Evolutionary conservation across 345 rosid species (phyloP), one percentile per base, ranked within the genome.

Genomic region (Barbarea vulgaris): DNA sequence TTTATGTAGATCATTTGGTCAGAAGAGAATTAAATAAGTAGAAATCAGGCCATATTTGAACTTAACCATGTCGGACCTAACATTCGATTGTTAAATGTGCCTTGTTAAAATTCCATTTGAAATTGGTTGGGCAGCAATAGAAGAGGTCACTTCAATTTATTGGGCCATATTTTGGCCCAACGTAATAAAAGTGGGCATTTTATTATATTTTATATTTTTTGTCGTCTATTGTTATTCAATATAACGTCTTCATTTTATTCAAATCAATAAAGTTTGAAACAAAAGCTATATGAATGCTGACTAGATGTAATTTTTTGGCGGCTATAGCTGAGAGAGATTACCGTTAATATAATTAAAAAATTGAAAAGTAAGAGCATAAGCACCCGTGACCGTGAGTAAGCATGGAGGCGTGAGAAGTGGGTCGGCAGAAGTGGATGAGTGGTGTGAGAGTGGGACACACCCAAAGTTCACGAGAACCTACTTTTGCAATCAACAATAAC

Each of bases 381-480:
- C 62, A 64, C 77, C 77, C 77, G 81, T 77, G 80, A 77, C 24
- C 33, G 18, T 52, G 31, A 42, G 69, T 27, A 41, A 61, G 79
- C 28, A 60, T 52, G 74, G 64, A 60, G 60, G 79, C 67, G 79
- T 67, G 69, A 60, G 70, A 42, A 77, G 76, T 77, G 76, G 81
- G 73, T 77, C 81, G 81, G 81, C 62, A 21, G 47, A 71, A 77
- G 73, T 71, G 77, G 39, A n/a, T 37, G 31, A 42, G 62, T 77
- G 71, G 76, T 55, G 61, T 69, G 9, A 10, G 9, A 46, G 74
- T 76, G 75, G 75, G 80, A 63, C 75, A 77, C 52, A 50, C 54
- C 9, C 61, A 77, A 9, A 34, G 61, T 64, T 77, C 80, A 77
- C 80, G 72, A 70, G 80, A 76, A 14, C 10, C 22, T 56, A 64